Base-by-base conservation (phyloP, 371 early-diverging fungal species). In the Mortierella sp. region DNA sequence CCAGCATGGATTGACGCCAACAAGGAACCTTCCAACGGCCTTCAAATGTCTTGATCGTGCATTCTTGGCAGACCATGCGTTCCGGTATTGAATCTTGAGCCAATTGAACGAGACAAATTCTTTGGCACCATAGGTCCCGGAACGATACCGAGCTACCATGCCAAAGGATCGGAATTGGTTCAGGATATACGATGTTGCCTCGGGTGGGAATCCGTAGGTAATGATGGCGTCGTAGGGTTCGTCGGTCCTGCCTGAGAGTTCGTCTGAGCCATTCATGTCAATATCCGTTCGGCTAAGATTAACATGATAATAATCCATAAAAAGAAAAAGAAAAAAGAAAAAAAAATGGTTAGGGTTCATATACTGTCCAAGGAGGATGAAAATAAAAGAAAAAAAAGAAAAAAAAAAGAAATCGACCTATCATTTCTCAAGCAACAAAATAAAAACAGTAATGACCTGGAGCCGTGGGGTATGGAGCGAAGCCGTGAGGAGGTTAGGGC, bases 161-260 rank as follows among this genome's bases (percentile, higher is more conserved):
- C 79, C 79, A 57, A 77, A 72, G 0, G 67, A 37, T 23, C 66
- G 66, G 72, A 77, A 77, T 9, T 77, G 68, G 30, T 77, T 71
- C 50, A 77, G 52, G 45, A 77, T 59, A 23, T 68, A 64, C 1
- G 79, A 77, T 6, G 79, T 50, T 23, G 68, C 66, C 44, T 77
- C 79, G 0, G 72, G 59, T 37, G 79, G 66, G 59, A 77, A 77
- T 9, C 79, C 79, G 51, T 72, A 77, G 12, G 72, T 72, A 44
- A 77, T 77, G 21, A 77, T 69, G 0, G 79, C 62, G 9, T 77
- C 71, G 37, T 57, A 67, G 1, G n/a, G 30, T 3, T 59, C 52
- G 15, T 63, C 46, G 15, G 26, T 21, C 16, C 50, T 21, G 21
- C 50, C 50, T 7, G 50, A 50, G 50, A 21, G 21, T 14, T 19